Percentiles rank a stretch among this genome's conserved stretches.
phyloP scores from a whole-genome alignment of 192 early-diverging fungal species.

The Helicostylum pulchrum region DNA sequence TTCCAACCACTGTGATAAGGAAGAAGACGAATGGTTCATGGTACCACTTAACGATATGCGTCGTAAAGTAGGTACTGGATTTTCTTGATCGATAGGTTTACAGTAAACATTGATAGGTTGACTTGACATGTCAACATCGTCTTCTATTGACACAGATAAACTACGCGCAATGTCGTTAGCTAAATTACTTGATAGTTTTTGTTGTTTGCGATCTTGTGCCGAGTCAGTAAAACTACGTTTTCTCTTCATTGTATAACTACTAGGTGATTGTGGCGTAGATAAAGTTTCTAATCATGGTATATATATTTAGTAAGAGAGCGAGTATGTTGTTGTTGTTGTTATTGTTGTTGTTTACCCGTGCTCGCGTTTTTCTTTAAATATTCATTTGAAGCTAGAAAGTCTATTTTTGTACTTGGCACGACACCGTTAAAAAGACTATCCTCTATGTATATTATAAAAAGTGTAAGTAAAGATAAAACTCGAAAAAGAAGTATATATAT shows the following conservation, averaged over 20 bases:
- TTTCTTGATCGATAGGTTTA: neutral
- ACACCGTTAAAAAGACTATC: constrained; percentile 20
- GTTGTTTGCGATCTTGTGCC: constrained; percentile 30
- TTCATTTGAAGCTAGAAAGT: neutral
- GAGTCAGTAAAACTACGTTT: constrained; percentile 35
- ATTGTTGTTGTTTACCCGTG: constrained; percentile 1
- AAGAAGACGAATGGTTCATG: neutral
- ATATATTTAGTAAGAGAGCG: neutral
- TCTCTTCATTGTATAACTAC: constrained; percentile 13
- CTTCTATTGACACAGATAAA: constrained; percentile 18
- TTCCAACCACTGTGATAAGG: constrained; percentile 15
- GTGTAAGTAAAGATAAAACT: neutral
- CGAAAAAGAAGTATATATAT: neutral
- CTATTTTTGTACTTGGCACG: constrained; percentile 5
- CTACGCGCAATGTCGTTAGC: constrained; percentile 38
- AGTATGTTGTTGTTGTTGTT: neutral
- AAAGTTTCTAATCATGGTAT: neutral
- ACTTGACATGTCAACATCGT: neutral
- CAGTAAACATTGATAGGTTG: neutral
- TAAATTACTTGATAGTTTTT: constrained; percentile 27
- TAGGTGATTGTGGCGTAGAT: constrained; percentile 8
- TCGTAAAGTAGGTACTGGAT: constrained; percentile 25
- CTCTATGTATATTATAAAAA: constrained; percentile 11
- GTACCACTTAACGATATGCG: constrained; percentile 24
- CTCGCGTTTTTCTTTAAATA: constrained; percentile 7